Evolutionary conservation across 352 stramenopile species (phyloP).

Genomic region (Blastocystis sp.): DNA sequence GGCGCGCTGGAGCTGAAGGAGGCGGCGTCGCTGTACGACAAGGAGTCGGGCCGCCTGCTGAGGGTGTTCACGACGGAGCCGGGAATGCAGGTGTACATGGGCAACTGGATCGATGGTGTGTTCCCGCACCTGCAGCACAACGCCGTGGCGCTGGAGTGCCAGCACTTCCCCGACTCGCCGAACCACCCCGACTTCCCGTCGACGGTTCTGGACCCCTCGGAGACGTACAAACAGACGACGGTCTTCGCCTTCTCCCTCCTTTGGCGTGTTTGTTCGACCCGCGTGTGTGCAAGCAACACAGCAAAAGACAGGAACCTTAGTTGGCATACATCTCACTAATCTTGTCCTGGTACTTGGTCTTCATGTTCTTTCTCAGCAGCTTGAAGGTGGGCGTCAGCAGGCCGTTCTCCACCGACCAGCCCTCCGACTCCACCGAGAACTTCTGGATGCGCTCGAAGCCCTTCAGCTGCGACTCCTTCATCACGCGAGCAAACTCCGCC

Average conservation of each 20-base stretch:
- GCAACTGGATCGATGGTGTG: slow-evolving; percentile 69
- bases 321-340: slow-evolving; percentile 48
- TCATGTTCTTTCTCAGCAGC: slow-evolving; percentile 70
- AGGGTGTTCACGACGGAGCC: slow-evolving; percentile 70
- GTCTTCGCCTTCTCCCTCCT: slow-evolving; percentile 24
- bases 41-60: slow-evolving; percentile 38
- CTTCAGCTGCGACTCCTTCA: slow-evolving; percentile 76
- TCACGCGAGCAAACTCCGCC: slow-evolving; percentile 74
- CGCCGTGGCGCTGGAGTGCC: slow-evolving; percentile 47
- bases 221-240: slow-evolving; percentile 36
- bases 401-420: slow-evolving; percentile 76
- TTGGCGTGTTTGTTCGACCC: slow-evolving; percentile 9
- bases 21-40: slow-evolving; percentile 25
- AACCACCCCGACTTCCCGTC: slow-evolving; percentile 68
- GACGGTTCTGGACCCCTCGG: slow-evolving; percentile 39
- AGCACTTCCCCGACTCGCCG: slow-evolving; percentile 53
- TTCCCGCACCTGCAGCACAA: slow-evolving; percentile 63
- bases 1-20: slow-evolving; percentile 15
- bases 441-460: slow-evolving; percentile 77
- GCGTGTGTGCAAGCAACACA: background rate
- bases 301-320: background rate
- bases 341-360: slow-evolving; percentile 58
- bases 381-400: slow-evolving; percentile 80
- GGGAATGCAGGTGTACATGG: slow-evolving; percentile 72
- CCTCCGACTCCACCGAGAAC: slow-evolving; percentile 75